Base-by-base conservation (phyloP, 1,284 basidiomycete species). In the Heliocybe sulcata region DNA sequence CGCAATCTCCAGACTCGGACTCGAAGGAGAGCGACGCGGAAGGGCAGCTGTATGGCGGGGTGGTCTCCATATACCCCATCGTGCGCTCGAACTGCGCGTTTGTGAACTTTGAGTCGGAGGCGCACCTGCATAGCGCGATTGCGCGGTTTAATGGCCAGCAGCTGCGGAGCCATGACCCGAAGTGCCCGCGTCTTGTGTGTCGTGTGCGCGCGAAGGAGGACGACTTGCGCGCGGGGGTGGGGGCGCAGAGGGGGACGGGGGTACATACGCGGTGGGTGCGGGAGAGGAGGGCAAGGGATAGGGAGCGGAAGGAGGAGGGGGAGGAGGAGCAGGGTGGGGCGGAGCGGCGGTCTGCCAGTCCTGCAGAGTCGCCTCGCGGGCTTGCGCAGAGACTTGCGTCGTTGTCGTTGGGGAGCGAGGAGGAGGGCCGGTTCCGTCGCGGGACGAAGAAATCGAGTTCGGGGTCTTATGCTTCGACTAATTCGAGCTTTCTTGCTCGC, bases 21-120 rank as follows among this genome's bases (percentile, higher is more conserved):
- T 27, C 58, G 61, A 51, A 58, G 29, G 56, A 42, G 50, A 19
- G 35, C 35, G 19, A 26, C 38, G 57, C 25, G 38, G 55, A 49
- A 8, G 47, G 52, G 45, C 45, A 45, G 42, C 45, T 69, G 52
- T 61, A 69, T 59, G 69, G 74, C 26, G 92, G 92, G 4, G 85
- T 98, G 2, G 69, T 89, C 2, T 94, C 91, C 22, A 87, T 99
- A 60, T 97, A 96, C 72, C 81, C 95, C 55, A 98, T 99, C 62
- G 82, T 88, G 19, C 83, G 94, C 22, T 95, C 93, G 2, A 94
- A 87, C 63, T 98, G 95, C 68, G 92, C 92, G 2, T 98, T 98
- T 65, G 82, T 97, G 68, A 98, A 98, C 67, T 94, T 90, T 63
- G 80, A 82, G 51, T 81, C 77, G 0, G 81, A 86, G 61, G 70